phyloP scores from a whole-genome alignment of 345 rosid species.

The Euphorbia peplus region DNA sequence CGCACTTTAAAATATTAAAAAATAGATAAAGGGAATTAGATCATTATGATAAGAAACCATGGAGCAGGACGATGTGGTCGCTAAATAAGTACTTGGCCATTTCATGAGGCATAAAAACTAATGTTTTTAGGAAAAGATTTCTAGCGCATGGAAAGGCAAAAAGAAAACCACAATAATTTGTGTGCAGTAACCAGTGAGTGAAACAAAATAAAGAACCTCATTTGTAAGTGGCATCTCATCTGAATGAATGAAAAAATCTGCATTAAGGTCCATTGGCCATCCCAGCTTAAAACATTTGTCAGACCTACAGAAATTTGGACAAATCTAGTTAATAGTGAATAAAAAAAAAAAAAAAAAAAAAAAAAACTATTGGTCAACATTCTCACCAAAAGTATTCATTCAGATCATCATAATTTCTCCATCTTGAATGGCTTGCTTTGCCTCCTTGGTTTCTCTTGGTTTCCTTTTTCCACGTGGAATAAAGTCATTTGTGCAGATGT shows the following conservation, averaged over 20 bases:
- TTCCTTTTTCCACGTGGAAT: conserved; percentile 55
- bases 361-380: conserved; percentile 19
- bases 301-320: conserved; percentile 53
- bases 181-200: background rate
- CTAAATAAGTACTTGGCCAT: background rate
- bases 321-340: conserved; percentile 3
- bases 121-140: background rate
- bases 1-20: background rate
- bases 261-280: conserved; percentile 67
- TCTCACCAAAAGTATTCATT: conserved; percentile 97
- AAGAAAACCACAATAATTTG: background rate
- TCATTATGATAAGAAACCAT: background rate
- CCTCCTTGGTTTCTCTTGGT: conserved; percentile 74
- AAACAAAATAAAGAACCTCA: conserved; percentile 36
- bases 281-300: conserved; percentile 54
- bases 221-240: conserved; percentile 37
- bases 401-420: conserved; percentile 98
- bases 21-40: background rate
- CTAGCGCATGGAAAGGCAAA: background rate
- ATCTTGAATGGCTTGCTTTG: conserved; percentile 87
- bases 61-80: background rate
- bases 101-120: background rate
- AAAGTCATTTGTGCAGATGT: conserved; percentile 18
- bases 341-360: background rate
- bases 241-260: conserved; percentile 70